Conservation (phyloP, 2,329 filamentous ascomycete species). For the Ophiosphaerella narmari region DNA sequence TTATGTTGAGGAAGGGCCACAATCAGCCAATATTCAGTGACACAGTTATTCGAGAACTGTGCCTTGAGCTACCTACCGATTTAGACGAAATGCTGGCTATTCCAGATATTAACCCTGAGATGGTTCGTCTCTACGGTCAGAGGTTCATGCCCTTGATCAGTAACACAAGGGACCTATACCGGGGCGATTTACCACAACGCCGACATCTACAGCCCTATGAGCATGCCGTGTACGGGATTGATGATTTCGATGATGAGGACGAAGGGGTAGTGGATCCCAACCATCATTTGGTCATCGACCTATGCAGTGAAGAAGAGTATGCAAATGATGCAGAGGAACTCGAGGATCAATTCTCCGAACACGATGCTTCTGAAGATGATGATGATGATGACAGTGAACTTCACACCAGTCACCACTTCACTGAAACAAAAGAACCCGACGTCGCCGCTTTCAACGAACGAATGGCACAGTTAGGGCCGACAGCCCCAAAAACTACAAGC, state of each 20-base stretch:
- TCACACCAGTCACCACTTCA: conserved; percentile 38
- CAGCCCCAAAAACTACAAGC: conserved; percentile 12
- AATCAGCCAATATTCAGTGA: conserved; percentile 69
- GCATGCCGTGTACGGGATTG: conserved; percentile 33
- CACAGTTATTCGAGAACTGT: conserved; percentile 72
- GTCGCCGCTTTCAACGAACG: conserved; percentile 38
- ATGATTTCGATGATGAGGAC: conserved; percentile 43
- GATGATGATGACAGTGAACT: conserved; percentile 27
- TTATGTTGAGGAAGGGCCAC: conserved; percentile 64
- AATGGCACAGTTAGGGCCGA: conserved; percentile 24
- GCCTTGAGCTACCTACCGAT: conserved; percentile 67
- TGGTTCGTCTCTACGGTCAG: conserved; percentile 65
- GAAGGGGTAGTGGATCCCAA: conserved; percentile 56
- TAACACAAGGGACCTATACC: conserved; percentile 34
- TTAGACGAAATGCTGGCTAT: conserved; percentile 67
- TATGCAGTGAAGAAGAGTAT: conserved; percentile 42
- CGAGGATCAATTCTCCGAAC: conserved; percentile 18
- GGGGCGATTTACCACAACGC: conserved; percentile 17
- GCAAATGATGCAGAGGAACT: conserved; percentile 30
- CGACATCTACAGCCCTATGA: conserved; percentile 16
- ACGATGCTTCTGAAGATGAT: conserved; percentile 22
- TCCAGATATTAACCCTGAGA: conserved; percentile 64
- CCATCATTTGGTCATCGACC: conserved; percentile 53
- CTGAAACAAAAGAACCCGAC: conserved; percentile 25
- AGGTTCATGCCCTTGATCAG: conserved; percentile 64